A percentile compares a stretch with the other conserved stretches of the same genome.
Evolutionary conservation across 1,139 yeast species (phyloP).

Genomic region (Blastobotrys buckinghamii): DNA sequence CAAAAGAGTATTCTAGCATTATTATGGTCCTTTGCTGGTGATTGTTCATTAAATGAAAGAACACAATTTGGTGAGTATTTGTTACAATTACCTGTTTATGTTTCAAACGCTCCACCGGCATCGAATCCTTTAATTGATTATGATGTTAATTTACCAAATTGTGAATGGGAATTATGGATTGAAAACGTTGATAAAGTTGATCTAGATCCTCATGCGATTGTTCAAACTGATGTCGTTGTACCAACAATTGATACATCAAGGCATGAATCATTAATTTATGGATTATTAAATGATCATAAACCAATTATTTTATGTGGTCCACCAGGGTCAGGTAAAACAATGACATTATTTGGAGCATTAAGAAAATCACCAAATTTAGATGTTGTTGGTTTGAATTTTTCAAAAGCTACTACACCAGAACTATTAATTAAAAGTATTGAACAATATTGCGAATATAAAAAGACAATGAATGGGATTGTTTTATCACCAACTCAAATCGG

Average conservation of each 20-base stretch:
- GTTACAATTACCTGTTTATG: conserved; percentile 24
- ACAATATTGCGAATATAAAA: conserved; percentile 62
- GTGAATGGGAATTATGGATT: conserved; percentile 47
- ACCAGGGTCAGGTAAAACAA: conserved; percentile 96
- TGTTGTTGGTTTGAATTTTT: conserved; percentile 68
- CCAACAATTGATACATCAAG: conserved; percentile 76
- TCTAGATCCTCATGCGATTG: conserved; percentile 59
- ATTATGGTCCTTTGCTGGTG: conserved; percentile 72
- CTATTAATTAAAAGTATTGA: conserved; percentile 61
- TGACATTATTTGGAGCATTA: conserved; percentile 73
- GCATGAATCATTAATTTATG: conserved; percentile 57
- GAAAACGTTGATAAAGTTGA: conserved; percentile 42
- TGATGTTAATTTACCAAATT: conserved; percentile 44
- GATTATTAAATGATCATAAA: conserved; percentile 50
- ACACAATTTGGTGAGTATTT: conserved; percentile 38
- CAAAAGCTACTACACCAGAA: conserved; percentile 70
- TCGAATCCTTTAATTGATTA: conserved; percentile 36
- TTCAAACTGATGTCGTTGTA: conserved; percentile 58
- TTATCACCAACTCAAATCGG: conserved; percentile 60
- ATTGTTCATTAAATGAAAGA: conserved; percentile 40
- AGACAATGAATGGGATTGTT: conserved; percentile 45
- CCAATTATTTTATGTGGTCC: conserved; percentile 87
- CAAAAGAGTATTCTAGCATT: conserved; percentile 43
- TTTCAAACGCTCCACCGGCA: conserved; percentile 16
- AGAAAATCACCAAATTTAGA: conserved; percentile 54